Percentiles rank a stretch among this genome's conserved stretches.
Conservation (phyloP, 768 basidiomycete species). For the Scleroderma citrinum region DNA sequence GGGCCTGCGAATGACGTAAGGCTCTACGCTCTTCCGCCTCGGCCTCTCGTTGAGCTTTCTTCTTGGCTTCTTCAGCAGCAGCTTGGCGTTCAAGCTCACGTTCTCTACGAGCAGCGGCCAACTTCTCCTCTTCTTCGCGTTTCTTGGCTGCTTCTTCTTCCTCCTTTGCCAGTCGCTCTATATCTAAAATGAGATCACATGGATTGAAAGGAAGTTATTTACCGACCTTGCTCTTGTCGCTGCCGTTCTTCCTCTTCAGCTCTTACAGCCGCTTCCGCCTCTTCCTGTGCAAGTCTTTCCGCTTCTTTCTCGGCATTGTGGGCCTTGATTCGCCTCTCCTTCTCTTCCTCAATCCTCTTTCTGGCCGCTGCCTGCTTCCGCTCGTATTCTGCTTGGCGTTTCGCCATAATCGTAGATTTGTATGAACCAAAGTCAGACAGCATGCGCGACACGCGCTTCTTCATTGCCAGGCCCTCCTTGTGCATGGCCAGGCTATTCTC, state of each 20-base stretch:
- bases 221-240: constrained; percentile 48
- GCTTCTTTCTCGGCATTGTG: constrained; percentile 55
- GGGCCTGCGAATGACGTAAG: constrained; percentile 31
- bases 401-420: constrained; percentile 47
- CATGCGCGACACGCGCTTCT: constrained; percentile 70
- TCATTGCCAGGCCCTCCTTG: constrained; percentile 62
- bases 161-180: constrained; percentile 54
- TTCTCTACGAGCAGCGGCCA: constrained; percentile 42
- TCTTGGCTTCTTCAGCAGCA: constrained; percentile 48
- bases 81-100: constrained; percentile 49
- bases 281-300: constrained; percentile 30
- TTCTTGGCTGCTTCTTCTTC: constrained; percentile 50
- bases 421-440: constrained; percentile 58
- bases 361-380: constrained; percentile 50
- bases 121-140: constrained; percentile 58
- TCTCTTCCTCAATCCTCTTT: constrained; percentile 79
- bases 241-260: constrained; percentile 37
- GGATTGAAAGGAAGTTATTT: neutral
- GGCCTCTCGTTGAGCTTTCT: constrained; percentile 61
- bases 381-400: constrained; percentile 60
- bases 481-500: constrained; percentile 55
- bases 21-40: constrained; percentile 50
- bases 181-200: constrained; percentile 14
- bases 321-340: constrained; percentile 58
- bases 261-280: constrained; percentile 15